Evolutionary conservation across 83 land plant species (phyloP).

Genomic region (Thuja plicata): DNA sequence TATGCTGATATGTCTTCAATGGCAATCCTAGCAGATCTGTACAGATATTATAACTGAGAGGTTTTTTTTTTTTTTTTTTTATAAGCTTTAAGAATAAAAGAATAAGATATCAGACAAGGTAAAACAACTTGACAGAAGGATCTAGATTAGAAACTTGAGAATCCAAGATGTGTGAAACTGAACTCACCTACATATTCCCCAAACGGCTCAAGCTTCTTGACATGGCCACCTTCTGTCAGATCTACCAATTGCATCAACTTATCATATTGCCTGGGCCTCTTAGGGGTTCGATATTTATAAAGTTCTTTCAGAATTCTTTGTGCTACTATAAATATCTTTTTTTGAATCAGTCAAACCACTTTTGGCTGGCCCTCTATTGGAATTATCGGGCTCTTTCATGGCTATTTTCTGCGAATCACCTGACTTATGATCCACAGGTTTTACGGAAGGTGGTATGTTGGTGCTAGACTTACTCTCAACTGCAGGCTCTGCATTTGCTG

Average conservation of each 20-base stretch:
- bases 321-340: background rate
- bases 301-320: background rate
- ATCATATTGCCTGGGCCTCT: background rate
- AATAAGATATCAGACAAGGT: background rate
- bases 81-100: background rate
- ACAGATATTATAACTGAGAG: background rate
- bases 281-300: background rate
- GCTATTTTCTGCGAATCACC: background rate
- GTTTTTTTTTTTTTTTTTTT: no score
- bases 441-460: background rate
- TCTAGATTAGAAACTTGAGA: background rate
- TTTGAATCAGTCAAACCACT: background rate
- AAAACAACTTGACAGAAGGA: background rate
- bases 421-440: background rate
- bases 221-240: background rate
- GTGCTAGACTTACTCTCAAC: background rate
- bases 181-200: slow-evolving; percentile 13
- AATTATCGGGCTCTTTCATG: background rate
- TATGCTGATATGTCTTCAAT: background rate
- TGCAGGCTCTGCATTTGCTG: background rate
- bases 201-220: slow-evolving; percentile 2
- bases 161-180: background rate
- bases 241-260: background rate
- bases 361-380: background rate
- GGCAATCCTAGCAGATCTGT: background rate